These are phyloP conservation scores for Cladosporium sp. DNA, from an alignment of 2,329 filamentous ascomycete species.

Conservation along the genomic window DNA sequence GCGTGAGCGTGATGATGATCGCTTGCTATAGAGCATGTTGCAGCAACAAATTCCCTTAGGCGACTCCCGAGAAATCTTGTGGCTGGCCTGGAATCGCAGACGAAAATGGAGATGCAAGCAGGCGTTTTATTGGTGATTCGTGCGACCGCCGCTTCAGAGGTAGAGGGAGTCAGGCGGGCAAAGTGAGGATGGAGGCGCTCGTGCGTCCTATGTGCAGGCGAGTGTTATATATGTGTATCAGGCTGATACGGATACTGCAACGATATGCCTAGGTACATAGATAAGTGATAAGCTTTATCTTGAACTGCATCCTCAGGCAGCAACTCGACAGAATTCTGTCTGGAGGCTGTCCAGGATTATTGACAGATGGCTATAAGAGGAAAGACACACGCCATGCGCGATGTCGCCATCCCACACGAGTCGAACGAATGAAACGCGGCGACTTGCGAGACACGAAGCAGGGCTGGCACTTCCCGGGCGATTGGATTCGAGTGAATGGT, in stretches of 20 bases:
- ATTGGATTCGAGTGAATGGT: constrained; percentile 11
- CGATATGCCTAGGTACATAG: no score
- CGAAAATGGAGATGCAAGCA: constrained; percentile 3
- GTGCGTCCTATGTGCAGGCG: neutral
- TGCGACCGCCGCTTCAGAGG: neutral
- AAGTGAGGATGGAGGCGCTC: neutral
- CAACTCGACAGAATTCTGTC: no score
- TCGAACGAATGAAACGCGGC: constrained; percentile 7
- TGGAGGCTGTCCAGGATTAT: no score
- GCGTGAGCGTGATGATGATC: no score
- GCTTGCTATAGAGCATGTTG: no score
- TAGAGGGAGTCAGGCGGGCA: neutral
- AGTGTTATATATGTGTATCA: no score
- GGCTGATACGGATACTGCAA: no score
- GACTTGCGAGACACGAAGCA: constrained; percentile 7
- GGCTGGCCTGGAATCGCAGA: neutral
- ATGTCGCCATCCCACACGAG: constrained; percentile 8
- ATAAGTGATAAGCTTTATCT: no score
- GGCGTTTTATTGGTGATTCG: constrained; percentile 11
- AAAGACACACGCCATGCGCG: neutral
- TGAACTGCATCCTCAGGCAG: no score
- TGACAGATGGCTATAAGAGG: no score
- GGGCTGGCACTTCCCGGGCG: constrained; percentile 12
- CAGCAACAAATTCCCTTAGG: no score
- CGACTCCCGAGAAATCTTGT: neutral